These are phyloP conservation scores for Scheffersomyces stipitis DNA, from an alignment of 805 yeast species.

Conservation along the genomic window DNA sequence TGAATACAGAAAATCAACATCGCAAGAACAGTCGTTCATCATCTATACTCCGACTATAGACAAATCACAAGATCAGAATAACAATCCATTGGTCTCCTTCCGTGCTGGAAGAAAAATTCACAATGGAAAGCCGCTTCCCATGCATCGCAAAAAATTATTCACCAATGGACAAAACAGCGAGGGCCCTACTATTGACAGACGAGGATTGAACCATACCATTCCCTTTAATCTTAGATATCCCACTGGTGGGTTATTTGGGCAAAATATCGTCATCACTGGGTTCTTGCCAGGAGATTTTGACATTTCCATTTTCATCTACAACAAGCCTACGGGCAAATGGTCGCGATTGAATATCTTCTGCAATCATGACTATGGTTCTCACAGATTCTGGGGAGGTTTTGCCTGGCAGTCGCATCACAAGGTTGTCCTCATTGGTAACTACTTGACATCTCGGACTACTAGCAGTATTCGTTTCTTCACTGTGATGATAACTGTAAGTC, in stretches of 20 bases:
- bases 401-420: conserved; percentile 81
- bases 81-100: conserved; percentile 37
- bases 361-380: conserved; percentile 52
- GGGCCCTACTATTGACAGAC: not conserved
- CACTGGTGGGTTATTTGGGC: conserved; percentile 64
- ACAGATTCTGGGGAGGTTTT: conserved; percentile 65
- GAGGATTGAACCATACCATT: conserved; percentile 21
- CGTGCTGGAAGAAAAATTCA: conserved; percentile 33
- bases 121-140: conserved; percentile 29
- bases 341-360: conserved; percentile 55
- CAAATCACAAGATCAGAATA: conserved; percentile 6
- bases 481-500: conserved; percentile 48
- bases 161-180: conserved; percentile 2
- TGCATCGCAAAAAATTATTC: conserved; percentile 22
- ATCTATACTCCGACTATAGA: conserved; percentile 32
- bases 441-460: conserved; percentile 43
- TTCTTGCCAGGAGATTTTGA: conserved; percentile 48
- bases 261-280: conserved; percentile 63
- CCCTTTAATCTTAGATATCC: conserved; percentile 56
- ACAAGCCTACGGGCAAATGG: conserved; percentile 62
- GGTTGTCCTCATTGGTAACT: conserved; percentile 59
- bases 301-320: conserved; percentile 50
- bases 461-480: conserved; percentile 50
- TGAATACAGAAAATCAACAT: conserved; percentile 1
- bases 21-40: conserved; percentile 18